These are phyloP conservation scores for Rosa chinensis DNA, from an alignment of 306 rosid species.

Conservation along the genomic window DNA sequence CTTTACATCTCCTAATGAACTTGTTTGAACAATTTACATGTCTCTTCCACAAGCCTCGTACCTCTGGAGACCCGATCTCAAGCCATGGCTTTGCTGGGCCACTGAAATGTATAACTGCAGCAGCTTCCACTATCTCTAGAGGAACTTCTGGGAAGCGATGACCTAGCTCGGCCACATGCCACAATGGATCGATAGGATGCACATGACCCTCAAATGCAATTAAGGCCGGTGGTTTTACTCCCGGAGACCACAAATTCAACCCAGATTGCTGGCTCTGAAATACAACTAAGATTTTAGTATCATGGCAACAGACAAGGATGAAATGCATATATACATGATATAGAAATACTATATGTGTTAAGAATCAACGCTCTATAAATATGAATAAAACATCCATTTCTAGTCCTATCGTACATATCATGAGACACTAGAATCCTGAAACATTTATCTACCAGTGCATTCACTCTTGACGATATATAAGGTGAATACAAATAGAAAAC, in stretches of 20 bases:
- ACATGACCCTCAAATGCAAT: conserved; percentile 81
- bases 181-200: conserved; percentile 63
- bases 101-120: conserved; percentile 76
- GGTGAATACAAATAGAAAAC: background rate
- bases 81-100: conserved; percentile 99
- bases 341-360: background rate
- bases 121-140: conserved; percentile 47
- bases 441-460: background rate
- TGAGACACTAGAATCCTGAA: background rate
- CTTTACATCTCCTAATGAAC: conserved; percentile 70
- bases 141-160: conserved; percentile 36
- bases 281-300: conserved; percentile 4
- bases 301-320: background rate
- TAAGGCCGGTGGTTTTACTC: conserved; percentile 68
- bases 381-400: background rate
- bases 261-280: conserved; percentile 61
- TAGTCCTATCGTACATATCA: background rate
- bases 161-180: conserved; percentile 70
- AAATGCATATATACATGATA: background rate
- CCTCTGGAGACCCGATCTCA: conserved; percentile 74
- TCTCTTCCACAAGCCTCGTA: conserved; percentile 68
- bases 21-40: conserved; percentile 70
- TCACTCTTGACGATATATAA: background rate
- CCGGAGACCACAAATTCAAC: conserved; percentile 69
- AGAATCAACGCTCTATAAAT: background rate